These are phyloP conservation scores for Conoideocrella luteorostrata DNA, from an alignment of 2,329 filamentous ascomycete genomes.

Conservation along the genomic window DNA sequence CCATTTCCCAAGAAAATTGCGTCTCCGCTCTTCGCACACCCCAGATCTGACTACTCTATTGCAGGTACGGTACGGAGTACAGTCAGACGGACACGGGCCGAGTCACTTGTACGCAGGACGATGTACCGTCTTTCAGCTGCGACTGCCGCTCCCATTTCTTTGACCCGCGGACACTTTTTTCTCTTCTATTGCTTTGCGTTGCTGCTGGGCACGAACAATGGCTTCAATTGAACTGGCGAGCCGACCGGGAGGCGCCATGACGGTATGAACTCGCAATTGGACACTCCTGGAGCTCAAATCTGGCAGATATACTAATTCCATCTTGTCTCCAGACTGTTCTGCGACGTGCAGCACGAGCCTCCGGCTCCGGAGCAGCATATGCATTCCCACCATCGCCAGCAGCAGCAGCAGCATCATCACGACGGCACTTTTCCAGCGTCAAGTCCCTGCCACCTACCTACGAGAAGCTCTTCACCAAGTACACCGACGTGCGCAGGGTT, in stretches of 20 bases:
- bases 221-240: slow-evolving; percentile 45
- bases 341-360: slow-evolving; percentile 21
- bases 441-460: slow-evolving; percentile 62
- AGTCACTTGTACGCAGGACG: too few relatives aligned
- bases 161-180: not conserved
- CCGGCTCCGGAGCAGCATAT: slow-evolving; percentile 16
- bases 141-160: not conserved
- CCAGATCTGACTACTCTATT: not conserved
- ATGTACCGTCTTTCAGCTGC: too few relatives aligned
- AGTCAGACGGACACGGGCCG: not conserved
- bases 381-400: slow-evolving; percentile 7
- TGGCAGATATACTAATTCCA: slow-evolving; percentile 1
- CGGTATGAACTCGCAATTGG: slow-evolving; percentile 36
- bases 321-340: slow-evolving; percentile 28
- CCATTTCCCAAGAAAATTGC: slow-evolving; percentile 18
- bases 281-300: too few relatives aligned
- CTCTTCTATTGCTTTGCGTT: not conserved
- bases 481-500: slow-evolving; percentile 67
- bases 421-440: slow-evolving; percentile 32
- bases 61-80: not conserved
- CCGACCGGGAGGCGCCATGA: slow-evolving; percentile 41
- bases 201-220: slow-evolving; percentile 28
- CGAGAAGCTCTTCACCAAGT: slow-evolving; percentile 69
- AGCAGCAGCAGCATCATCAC: too few relatives aligned
- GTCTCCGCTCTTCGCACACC: slow-evolving; percentile 1